Percentiles rank a stretch among this genome's conserved stretches.
phyloP scores from a whole-genome alignment of 176 grass and related monocot genomes.

The Pontederia crassipes region DNA sequence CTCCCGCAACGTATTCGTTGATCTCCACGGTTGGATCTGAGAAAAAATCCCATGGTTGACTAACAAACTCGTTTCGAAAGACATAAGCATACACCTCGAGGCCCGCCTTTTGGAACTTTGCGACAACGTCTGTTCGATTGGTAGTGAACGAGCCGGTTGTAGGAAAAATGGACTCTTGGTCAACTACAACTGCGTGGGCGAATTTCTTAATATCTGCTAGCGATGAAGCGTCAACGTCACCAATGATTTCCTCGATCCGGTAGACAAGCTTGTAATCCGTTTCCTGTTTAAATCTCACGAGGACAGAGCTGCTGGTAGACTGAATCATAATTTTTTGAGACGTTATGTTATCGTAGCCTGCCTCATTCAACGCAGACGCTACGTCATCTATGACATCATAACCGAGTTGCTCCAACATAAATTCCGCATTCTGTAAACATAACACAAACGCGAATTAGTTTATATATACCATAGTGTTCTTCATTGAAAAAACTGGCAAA shows the following conservation, averaged over 20 bases:
- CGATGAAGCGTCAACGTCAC: slow-evolving; percentile 35
- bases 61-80: slow-evolving; percentile 66
- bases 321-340: too few species aligned
- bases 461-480: background rate
- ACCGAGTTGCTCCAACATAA: slow-evolving; percentile 40
- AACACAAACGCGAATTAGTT: slow-evolving; percentile 1
- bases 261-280: too few species aligned
- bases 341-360: too few species aligned
- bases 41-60: too few species aligned
- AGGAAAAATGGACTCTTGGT: slow-evolving; percentile 36
- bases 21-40: slow-evolving; percentile 76
- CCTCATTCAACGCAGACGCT: slow-evolving; percentile 34
- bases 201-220: slow-evolving; percentile 48
- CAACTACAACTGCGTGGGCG: slow-evolving; percentile 48
- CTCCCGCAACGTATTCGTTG: slow-evolving; percentile 43
- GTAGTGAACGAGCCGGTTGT: slow-evolving; percentile 1
- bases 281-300: too few species aligned
- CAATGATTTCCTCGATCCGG: slow-evolving; percentile 17
- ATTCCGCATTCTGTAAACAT: slow-evolving; percentile 48
- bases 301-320: too few species aligned
- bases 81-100: slow-evolving; percentile 51
- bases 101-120: slow-evolving; percentile 37
- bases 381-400: slow-evolving; percentile 30
- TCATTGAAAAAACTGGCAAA: background rate
- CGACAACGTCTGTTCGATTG: slow-evolving; percentile 21